Percentiles rank a stretch among this genome's conserved stretches.
These are phyloP conservation scores for Holtermanniella nyarrowii DNA, from an alignment of 768 basidiomycete genomes.

Conservation along the genomic window DNA sequence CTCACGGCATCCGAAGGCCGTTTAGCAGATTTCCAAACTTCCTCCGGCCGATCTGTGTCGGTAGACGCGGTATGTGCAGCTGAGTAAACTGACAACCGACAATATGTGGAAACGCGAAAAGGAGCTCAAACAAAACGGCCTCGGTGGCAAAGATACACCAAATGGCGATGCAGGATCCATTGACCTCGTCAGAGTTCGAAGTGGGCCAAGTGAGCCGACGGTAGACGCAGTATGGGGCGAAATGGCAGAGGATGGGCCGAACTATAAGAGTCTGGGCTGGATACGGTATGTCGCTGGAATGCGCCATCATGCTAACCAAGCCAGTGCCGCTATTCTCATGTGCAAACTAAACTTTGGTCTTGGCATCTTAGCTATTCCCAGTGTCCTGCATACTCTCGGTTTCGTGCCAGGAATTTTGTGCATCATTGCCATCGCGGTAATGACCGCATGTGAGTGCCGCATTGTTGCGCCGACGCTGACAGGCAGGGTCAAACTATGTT, in stretches of 20 bases:
- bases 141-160: too few species aligned
- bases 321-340: constrained; percentile 16
- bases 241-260: constrained; percentile 17
- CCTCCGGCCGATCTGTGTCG: too few species aligned
- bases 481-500: constrained; percentile 22
- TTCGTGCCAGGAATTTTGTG: constrained; percentile 10
- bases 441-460: constrained; percentile 18
- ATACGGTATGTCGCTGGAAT: constrained; percentile 1
- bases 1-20: too few species aligned
- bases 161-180: too few species aligned
- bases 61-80: too few species aligned
- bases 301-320: neutral
- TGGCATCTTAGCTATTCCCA: constrained; percentile 8
- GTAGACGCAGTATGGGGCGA: constrained; percentile 24
- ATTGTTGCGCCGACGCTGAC: neutral
- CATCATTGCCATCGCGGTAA: constrained; percentile 15
- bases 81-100: too few species aligned
- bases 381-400: constrained; percentile 10
- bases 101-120: too few species aligned
- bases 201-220: too few species aligned
- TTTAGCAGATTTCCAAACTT: too few species aligned
- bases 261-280: constrained; percentile 17
- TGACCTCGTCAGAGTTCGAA: too few species aligned
- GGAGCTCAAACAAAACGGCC: too few species aligned
- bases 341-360: too few species aligned